Base-by-base conservation (phyloP, 768 basidiomycete genomes). In the Phaeotremella skinneri region DNA sequence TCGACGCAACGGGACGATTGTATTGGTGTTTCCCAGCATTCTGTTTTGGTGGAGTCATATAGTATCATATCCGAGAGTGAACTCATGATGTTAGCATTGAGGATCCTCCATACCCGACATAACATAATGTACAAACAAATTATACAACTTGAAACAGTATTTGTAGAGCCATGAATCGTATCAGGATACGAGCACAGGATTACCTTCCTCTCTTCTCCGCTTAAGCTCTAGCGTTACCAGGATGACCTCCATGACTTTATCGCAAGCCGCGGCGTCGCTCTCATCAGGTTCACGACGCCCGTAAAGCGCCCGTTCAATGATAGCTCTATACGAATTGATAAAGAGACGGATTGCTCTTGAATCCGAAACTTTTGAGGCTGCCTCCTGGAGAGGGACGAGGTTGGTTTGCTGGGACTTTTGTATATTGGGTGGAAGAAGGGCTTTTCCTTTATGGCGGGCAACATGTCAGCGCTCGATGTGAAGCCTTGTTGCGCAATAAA, bases 241-340 rank as follows among this genome's bases (percentile, higher is more conserved):
- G 3, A 75, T 59, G 25, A 74, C 59, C 45, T 70, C 66, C 4
- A 75, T 67, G 13, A 76, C 57, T 58, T 71, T 74, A 48, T 72
- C 64, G 30, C 59, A 63, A 16, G 70, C 67, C 49, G 64, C 70
- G 14, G 70, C 74, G 43, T 75, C 70, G 25, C 52, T 58, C 52
- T 73, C 73, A 25, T 25, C 60, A 26, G 75, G 75, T 51, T 76
- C 75, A 14, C 63, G 59, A 14, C 66, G 61, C 11, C 61, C 67
- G 53, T 68, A 76, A 30, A 63, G 52, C 14, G 72, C 73, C 37
- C 64, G 60, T 29, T 70, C 68, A 20, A 75, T 62, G 4, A 73
- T 61, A 17, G 59, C 57, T 16, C 49, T 56, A 31, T 72, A 68
- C 16, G 69, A 67, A 49, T 74, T 62, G 48, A 69, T 51, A 29